These are phyloP conservation scores for Epichloe festucae DNA, from an alignment of 2,329 filamentous ascomycete species.

Conservation along the genomic window DNA sequence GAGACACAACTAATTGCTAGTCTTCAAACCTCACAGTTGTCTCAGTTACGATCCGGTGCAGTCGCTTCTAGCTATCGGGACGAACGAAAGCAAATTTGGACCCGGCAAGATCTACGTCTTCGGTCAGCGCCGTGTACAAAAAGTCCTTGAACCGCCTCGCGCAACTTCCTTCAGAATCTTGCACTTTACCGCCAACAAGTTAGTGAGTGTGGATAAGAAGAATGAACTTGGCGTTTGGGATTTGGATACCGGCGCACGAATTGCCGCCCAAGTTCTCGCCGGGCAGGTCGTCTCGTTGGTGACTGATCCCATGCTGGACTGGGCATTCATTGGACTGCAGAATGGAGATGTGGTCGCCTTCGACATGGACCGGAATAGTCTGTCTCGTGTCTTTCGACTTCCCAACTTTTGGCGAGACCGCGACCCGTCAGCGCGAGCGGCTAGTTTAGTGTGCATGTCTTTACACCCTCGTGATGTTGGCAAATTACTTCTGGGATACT, in stretches of 20 bases:
- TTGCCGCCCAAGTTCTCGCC: slow-evolving; percentile 62
- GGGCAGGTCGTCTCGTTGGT: slow-evolving; percentile 62
- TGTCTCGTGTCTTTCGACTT: slow-evolving; percentile 61
- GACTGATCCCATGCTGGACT: slow-evolving; percentile 85
- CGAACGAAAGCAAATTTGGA: slow-evolving; percentile 74
- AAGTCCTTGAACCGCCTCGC: slow-evolving; percentile 56
- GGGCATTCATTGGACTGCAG: slow-evolving; percentile 73
- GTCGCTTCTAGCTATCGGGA: slow-evolving; percentile 84
- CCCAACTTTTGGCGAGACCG: slow-evolving; percentile 75
- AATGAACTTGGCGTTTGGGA: slow-evolving; percentile 81
- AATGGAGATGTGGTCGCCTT: slow-evolving; percentile 84
- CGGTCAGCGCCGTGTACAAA: slow-evolving; percentile 68
- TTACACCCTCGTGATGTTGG: slow-evolving; percentile 89
- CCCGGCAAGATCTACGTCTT: slow-evolving; percentile 81
- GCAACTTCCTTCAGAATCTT: slow-evolving; percentile 63
- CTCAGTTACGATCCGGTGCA: slow-evolving; percentile 89
- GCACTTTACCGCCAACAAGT: slow-evolving; percentile 75
- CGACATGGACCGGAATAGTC: slow-evolving; percentile 69
- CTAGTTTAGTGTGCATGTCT: slow-evolving; percentile 60
- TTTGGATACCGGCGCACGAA: slow-evolving; percentile 52
- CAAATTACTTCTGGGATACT: slow-evolving; percentile 81
- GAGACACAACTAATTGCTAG: not conserved
- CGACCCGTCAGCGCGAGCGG: slow-evolving; percentile 50
- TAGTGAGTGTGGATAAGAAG: slow-evolving; percentile 72
- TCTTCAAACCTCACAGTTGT: slow-evolving; percentile 36